Percentiles rank a stretch among this genome's conserved stretches.
These are phyloP conservation scores for Pulveroboletus sp. DNA, from an alignment of 768 basidiomycete genomes.

Conservation along the genomic window DNA sequence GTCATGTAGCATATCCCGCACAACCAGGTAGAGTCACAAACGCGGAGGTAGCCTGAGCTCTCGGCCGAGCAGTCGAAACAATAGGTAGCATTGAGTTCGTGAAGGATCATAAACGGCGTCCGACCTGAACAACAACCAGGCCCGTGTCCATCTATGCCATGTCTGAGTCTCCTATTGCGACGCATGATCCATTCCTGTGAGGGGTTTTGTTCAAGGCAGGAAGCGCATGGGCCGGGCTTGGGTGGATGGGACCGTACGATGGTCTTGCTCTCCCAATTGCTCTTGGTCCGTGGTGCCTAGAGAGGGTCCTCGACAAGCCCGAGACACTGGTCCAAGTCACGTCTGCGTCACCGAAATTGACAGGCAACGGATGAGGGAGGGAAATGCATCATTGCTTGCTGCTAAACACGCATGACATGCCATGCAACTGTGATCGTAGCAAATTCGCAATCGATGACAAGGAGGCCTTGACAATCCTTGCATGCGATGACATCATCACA, in stretches of 20 bases:
- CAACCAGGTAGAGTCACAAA: neutral
- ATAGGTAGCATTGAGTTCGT: neutral
- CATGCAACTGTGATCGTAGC: neutral
- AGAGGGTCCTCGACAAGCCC: conserved; percentile 10
- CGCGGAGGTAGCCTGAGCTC: neutral
- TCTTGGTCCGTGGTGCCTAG: conserved; percentile 3
- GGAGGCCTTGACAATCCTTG: neutral
- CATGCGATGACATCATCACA: neutral
- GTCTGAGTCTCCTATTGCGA: neutral
- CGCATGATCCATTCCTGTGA: conserved; percentile 2
- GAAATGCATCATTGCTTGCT: neutral
- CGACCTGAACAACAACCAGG: conserved; percentile 7
- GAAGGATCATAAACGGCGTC: neutral
- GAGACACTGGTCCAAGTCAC: conserved; percentile 15
- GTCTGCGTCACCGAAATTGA: conserved; percentile 8
- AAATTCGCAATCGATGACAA: neutral
- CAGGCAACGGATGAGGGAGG: conserved; percentile 12
- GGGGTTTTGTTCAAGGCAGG: neutral
- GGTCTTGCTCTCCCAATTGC: conserved; percentile 6
- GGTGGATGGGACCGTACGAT: conserved; percentile 15
- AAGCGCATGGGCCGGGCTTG: conserved; percentile 7
- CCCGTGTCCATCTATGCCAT: neutral
- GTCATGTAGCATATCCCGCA: conserved; percentile 3
- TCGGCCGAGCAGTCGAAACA: conserved; percentile 8
- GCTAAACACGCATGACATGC: conserved; percentile 2